Conservation (phyloP, 805 yeast genomes). For the Brettanomyces nanus region DNA sequence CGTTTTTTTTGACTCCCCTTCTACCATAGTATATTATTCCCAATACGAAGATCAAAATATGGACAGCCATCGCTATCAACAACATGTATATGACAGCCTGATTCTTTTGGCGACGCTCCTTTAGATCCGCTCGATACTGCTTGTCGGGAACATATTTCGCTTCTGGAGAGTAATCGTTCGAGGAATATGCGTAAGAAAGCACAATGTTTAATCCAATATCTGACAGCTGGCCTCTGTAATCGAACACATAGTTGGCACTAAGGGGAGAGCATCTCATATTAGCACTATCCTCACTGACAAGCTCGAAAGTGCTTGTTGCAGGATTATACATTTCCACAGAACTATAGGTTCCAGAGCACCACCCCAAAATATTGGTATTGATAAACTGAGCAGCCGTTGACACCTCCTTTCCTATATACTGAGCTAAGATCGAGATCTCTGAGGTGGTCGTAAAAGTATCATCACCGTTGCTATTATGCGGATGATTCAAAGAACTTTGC, state of each 20-base stretch:
- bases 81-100: constrained; percentile 25
- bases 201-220: constrained; percentile 34
- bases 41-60: constrained; percentile 23
- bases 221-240: constrained; percentile 35
- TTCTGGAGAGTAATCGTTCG: constrained; percentile 4
- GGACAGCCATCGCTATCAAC: constrained; percentile 23
- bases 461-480: constrained; percentile 7
- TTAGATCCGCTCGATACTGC: constrained; percentile 16
- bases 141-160: constrained; percentile 17
- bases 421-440: constrained; percentile 35
- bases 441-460: constrained; percentile 37
- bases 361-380: constrained; percentile 31
- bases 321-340: constrained; percentile 4
- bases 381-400: constrained; percentile 41
- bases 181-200: constrained; percentile 38
- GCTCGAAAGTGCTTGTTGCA: neutral
- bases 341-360: constrained; percentile 38
- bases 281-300: neutral
- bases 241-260: constrained; percentile 27
- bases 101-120: constrained; percentile 13
- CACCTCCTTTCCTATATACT: constrained; percentile 39
- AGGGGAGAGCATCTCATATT: constrained; percentile 14
- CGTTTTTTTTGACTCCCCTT: constrained; percentile 22
- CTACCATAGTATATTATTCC: constrained; percentile 29
- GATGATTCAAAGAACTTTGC: constrained; percentile 16